phyloP scores from a whole-genome alignment of 129 eudicot genomes.

The Flaveria brownii region DNA sequence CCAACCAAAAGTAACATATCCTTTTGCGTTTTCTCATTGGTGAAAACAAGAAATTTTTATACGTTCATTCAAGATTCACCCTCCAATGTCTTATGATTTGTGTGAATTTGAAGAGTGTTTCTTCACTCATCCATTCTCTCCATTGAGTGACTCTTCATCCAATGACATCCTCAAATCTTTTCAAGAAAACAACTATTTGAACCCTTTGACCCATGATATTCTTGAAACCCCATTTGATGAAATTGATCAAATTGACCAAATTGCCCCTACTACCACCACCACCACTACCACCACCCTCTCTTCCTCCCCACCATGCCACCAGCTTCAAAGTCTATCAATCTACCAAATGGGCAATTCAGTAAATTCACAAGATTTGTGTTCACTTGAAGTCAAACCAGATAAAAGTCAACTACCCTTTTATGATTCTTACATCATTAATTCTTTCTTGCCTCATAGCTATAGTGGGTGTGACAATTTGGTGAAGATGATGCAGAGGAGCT shows the following conservation, averaged over 20 bases:
- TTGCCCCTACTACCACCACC: conserved; percentile 38
- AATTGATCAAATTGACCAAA: conserved; percentile 64
- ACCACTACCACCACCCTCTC: conserved; percentile 44
- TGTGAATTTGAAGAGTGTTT: conserved; percentile 57
- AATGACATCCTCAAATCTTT: conserved; percentile 51
- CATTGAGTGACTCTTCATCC: conserved; percentile 50
- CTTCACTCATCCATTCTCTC: conserved; percentile 59
- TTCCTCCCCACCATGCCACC: conserved; percentile 76
- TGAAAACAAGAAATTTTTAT: neutral
- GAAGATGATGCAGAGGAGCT: conserved; percentile 81
- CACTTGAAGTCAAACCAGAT: conserved; percentile 60
- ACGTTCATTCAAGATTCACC: conserved; percentile 2
- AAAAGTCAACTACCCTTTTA: conserved; percentile 49
- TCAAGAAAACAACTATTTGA: conserved; percentile 31
- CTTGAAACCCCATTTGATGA: conserved; percentile 45
- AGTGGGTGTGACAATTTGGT: conserved; percentile 36
- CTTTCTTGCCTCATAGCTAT: conserved; percentile 42
- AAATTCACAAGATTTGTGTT: conserved; percentile 30
- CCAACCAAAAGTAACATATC: neutral
- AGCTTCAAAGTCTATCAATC: conserved; percentile 55
- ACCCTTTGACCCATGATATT: conserved; percentile 29
- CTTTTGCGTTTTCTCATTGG: too few species aligned
- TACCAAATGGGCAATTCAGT: conserved; percentile 46
- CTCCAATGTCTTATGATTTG: conserved; percentile 63
- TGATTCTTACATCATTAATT: conserved; percentile 8